A percentile compares a stretch with the other conserved stretches of the same genome.
Evolutionary conservation across 2,329 filamentous ascomycete genomes (phyloP).

Genomic region (Tricladium varicosporioides): DNA sequence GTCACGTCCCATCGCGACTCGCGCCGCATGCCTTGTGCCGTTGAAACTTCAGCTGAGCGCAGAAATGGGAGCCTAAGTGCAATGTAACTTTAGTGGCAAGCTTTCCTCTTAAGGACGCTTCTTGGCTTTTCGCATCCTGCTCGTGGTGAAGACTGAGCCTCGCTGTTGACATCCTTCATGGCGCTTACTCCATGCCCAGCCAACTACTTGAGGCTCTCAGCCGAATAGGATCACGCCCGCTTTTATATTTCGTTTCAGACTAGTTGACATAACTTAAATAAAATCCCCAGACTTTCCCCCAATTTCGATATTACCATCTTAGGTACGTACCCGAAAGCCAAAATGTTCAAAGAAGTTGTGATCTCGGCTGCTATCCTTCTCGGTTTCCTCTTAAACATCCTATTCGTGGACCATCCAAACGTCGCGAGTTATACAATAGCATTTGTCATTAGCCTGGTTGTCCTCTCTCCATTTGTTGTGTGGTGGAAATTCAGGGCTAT

Average conservation of each 20-base stretch:
- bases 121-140: neutral
- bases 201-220: neutral
- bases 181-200: neutral
- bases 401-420: slow-evolving; percentile 24
- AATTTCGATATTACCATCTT: neutral
- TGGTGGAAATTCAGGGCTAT: slow-evolving; percentile 1
- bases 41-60: neutral
- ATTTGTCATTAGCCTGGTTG: slow-evolving; percentile 18
- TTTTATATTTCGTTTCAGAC: neutral
- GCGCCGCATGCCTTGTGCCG: neutral
- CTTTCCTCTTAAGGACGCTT: neutral
- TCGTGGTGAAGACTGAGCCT: neutral
- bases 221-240: neutral
- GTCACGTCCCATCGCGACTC: neutral
- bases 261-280: neutral
- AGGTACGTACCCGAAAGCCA: neutral
- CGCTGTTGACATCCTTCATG: neutral
- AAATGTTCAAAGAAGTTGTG: slow-evolving; percentile 23
- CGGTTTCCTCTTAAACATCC: slow-evolving; percentile 22
- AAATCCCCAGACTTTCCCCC: neutral
- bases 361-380: slow-evolving; percentile 24
- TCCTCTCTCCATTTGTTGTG: slow-evolving; percentile 17
- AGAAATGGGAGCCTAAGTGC: neutral
- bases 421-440: slow-evolving; percentile 22
- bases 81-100: neutral